These are phyloP conservation scores for Melampsora americana DNA, from an alignment of 1,284 basidiomycete species.

Conservation along the genomic window DNA sequence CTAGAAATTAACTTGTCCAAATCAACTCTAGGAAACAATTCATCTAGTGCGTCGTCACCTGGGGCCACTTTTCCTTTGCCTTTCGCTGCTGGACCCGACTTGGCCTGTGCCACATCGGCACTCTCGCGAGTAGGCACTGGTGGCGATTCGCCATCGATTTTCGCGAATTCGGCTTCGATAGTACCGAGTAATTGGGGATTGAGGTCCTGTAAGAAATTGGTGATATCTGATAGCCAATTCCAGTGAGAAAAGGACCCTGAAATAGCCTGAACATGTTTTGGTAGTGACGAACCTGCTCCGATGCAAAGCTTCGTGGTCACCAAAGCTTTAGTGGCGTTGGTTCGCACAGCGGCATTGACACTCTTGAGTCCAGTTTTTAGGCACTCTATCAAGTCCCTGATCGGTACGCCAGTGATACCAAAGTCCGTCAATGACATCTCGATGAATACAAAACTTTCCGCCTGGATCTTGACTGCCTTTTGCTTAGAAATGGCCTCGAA, in stretches of 20 bases:
- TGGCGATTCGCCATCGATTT: conserved; percentile 73
- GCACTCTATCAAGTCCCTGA: conserved; percentile 83
- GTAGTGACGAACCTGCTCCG: conserved; percentile 67
- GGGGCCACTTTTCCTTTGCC: conserved; percentile 55
- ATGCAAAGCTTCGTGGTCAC: conserved; percentile 90
- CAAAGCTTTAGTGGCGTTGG: conserved; percentile 88
- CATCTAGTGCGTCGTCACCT: conserved; percentile 72
- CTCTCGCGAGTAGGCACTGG: conserved; percentile 77
- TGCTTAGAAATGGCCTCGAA: conserved; percentile 88
- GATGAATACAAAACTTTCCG: conserved; percentile 86
- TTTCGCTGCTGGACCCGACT: conserved; percentile 54
- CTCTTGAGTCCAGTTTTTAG: conserved; percentile 82
- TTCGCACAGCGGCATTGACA: conserved; percentile 88
- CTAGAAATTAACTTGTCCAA: conserved; percentile 80
- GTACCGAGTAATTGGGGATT: conserved; percentile 91
- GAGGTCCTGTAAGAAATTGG: conserved; percentile 85
- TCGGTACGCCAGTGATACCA: conserved; percentile 78
- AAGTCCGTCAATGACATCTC: conserved; percentile 86
- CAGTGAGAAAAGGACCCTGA: neutral
- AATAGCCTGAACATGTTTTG: neutral
- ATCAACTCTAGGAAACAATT: conserved; percentile 91
- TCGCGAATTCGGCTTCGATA: conserved; percentile 88
- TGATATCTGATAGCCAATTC: conserved; percentile 64
- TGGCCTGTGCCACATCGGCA: conserved; percentile 62
- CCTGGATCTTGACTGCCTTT: conserved; percentile 95